A percentile compares a stretch with the other conserved stretches of the same genome.
Evolutionary conservation across 129 eudicot genomes (phyloP).

Genomic region (Oenanthe sinensis): DNA sequence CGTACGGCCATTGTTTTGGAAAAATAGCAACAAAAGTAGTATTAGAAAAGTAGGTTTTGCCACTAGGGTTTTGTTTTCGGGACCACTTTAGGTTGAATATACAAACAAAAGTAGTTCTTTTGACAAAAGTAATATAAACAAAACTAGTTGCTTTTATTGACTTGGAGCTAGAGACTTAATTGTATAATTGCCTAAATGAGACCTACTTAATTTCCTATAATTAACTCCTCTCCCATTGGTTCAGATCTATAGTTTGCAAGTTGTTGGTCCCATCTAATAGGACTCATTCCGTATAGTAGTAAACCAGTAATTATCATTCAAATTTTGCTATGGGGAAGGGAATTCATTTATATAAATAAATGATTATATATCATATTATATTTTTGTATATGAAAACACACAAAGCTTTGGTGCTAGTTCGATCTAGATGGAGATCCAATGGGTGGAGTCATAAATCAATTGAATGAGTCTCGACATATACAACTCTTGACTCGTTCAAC

Average conservation of each 20-base stretch:
- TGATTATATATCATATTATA: no score
- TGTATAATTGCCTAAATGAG: background rate
- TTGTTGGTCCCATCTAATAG: no score
- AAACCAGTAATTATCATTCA: no score
- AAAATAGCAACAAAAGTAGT: background rate
- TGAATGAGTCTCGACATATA: background rate
- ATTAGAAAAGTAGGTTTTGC: background rate
- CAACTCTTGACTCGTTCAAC: slow-evolving; percentile 7
- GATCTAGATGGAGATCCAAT: background rate
- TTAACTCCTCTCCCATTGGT: background rate
- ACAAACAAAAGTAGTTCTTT: background rate
- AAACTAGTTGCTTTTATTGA: slow-evolving; percentile 1
- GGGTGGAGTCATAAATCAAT: background rate
- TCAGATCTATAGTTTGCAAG: background rate
- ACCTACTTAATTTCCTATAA: background rate
- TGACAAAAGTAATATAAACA: slow-evolving; percentile 1
- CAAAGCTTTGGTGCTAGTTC: background rate
- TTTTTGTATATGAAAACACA: no score
- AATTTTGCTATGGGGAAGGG: no score
- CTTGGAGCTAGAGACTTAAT: background rate
- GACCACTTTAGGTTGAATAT: background rate
- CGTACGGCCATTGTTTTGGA: background rate
- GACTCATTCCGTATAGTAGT: background rate
- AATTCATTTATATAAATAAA: no score
- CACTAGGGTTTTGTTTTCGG: background rate